These are phyloP conservation scores for Boletus vermiculosoides DNA, from an alignment of 768 basidiomycete genomes.

Conservation along the genomic window DNA sequence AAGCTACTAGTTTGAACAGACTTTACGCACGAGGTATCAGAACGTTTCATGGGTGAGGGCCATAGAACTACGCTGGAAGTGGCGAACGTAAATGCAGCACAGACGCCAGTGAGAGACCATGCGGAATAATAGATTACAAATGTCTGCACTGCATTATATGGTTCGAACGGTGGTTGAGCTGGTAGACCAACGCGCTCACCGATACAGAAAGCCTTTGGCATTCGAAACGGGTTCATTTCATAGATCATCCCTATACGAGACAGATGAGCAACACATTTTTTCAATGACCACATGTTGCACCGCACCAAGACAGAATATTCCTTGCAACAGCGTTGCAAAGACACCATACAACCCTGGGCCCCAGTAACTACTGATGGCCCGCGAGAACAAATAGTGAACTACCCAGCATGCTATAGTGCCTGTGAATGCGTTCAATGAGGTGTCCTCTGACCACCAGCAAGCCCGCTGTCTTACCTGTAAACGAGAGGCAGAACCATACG, in stretches of 20 bases:
- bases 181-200: conserved; percentile 33
- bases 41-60: conserved; percentile 32
- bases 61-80: conserved; percentile 46
- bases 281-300: background rate
- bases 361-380: conserved; percentile 46
- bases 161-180: conserved; percentile 10
- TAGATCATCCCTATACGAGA: conserved; percentile 53
- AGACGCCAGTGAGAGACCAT: conserved; percentile 45
- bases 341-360: conserved; percentile 47
- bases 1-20: background rate
- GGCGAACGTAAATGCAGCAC: conserved; percentile 44
- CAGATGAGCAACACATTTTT: background rate
- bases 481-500: conserved; percentile 56
- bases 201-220: conserved; percentile 59
- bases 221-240: conserved; percentile 57
- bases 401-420: conserved; percentile 53
- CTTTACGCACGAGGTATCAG: conserved; percentile 19
- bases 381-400: conserved; percentile 45
- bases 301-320: conserved; percentile 59
- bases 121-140: conserved; percentile 40
- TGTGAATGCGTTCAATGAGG: conserved; percentile 22
- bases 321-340: conserved; percentile 52
- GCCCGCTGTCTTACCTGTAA: conserved; percentile 43
- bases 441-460: background rate
- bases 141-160: conserved; percentile 19